Base-by-base conservation (phyloP, 345 rosid genomes). In the Anacardium occidentale region DNA sequence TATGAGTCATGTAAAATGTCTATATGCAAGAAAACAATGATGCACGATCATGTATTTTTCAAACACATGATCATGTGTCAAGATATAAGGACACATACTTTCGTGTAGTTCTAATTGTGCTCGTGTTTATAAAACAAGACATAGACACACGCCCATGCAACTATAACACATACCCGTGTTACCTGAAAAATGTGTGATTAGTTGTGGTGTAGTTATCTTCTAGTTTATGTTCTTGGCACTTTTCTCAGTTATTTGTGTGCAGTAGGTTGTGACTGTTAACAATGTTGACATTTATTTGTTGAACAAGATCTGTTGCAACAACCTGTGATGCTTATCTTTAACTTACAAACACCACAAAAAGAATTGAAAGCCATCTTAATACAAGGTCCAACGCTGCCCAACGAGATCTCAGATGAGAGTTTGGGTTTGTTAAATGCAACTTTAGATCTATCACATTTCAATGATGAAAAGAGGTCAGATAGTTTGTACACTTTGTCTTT, bases 261-360 rank as follows among this genome's bases (percentile, higher is more conserved):
- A 54, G 13, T 40, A 22, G 56, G 57, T 0, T 29, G 18, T 72
- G 21, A 51, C 53, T 10, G 1, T 60, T 25, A 21, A 47, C 17
- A 24, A 18, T 57, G 8, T 20, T n/a, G 51, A 44, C 47, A 45
- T n/a, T 58, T 60, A 45, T 75, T 77, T 70, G 17, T 70, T 74
- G 74, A 47, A 72, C 84, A 94, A 97, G 96, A 87, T 77, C 52
- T 83, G 58, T 74, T 95, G 81, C 87, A 85, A 78, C 87, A 83
- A 58, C 91, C 98, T 73, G 85, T 85, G 70, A 85, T 88, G 85
- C 86, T 87, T 74, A 75, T 86, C 76, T 85, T 83, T 72, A 84
- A 79, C 79, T 88, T 83, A 75, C 89, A 84, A 67, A 76, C 80
- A 52, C 76, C 72, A 14, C 84, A 73, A 72, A 83, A 81, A 74